These are phyloP conservation scores for Blastocystis sp. DNA, from an alignment of 352 stramenopile genomes.

Conservation along the genomic window DNA sequence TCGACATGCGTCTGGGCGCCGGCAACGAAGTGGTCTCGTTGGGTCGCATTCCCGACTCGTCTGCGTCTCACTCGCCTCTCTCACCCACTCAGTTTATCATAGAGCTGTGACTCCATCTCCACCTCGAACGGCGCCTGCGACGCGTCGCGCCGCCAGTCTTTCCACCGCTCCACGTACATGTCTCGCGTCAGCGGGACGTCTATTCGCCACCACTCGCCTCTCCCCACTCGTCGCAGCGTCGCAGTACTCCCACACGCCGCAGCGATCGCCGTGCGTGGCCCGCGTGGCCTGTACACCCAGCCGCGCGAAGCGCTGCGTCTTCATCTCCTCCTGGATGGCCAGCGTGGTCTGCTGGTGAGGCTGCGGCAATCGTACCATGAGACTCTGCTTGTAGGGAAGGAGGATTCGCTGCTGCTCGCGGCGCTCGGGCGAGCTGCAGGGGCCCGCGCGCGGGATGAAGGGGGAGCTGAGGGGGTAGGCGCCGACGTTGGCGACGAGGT, in stretches of 20 bases:
- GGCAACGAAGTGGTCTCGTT: neutral
- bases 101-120: neutral
- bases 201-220: neutral
- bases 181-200: neutral
- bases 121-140: neutral
- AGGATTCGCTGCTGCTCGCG: constrained; percentile 21
- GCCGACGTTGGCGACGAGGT: neutral
- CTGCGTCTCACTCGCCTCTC: neutral
- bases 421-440: neutral
- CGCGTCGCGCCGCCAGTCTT: neutral
- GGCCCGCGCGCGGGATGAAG: neutral
- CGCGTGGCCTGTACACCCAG: neutral
- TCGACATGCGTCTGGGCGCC: neutral
- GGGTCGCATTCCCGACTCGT: neutral
- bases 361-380: neutral
- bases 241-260: neutral
- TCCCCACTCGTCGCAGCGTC: neutral
- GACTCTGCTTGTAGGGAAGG: neutral
- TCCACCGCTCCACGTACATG: neutral
- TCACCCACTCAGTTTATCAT: too few species aligned
- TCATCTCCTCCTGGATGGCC: constrained; percentile 8
- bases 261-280: neutral
- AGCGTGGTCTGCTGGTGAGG: neutral
- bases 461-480: neutral
- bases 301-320: neutral